Base-by-base conservation (phyloP, 1,284 basidiomycete genomes). In the Stereum hirsutum region DNA sequence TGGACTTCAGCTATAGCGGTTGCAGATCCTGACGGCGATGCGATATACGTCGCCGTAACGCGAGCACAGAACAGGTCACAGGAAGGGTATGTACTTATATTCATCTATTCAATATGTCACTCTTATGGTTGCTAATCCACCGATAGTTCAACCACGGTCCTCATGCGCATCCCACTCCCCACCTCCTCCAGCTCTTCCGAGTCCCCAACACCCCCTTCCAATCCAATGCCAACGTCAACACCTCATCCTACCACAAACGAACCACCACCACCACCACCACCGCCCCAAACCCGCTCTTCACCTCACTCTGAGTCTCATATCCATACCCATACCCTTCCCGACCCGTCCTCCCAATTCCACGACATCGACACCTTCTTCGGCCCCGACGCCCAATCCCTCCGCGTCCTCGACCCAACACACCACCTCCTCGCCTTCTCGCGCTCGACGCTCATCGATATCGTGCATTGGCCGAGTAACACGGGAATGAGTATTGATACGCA, bases 341-440 rank as follows among this genome's bases (percentile, higher is more conserved):
- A 53, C 52, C 28, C 47, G 49, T n/a, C n/a, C n/a, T n/a, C 15
- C 23, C 15, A 40, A 23, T 27, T 51, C 49, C 6, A 53, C 53
- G 5, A 49, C 48, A 23, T 49, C 12, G 46, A 42, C 25, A 43
- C 44, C 2, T 19, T 46, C 28, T 43, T 39, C 20, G 41, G 44
- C 6, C 20, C 41, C 8, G 26, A 47, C 12, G 41, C 55, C 6
- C 53, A 63, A 32, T 54, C 55, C 4, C 52, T 68, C 14, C 60
- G 61, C 24, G 59, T 63, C 2, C 50, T 73, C 24, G 58, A 67
- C 20, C 54, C 61, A 2, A 23, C 27, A 5, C 42, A 50, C 11
- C 43, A 53, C 10, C 49, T 65, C 1, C 34, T 68, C 19, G 56
- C 57, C 5, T 56, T 63, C 38, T 65, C 59, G 2, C 61, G 46